Evolutionary conservation across 2,329 filamentous ascomycete species (phyloP), one percentile per base, ranked within the genome.

Genomic region (Claviceps paspali): DNA sequence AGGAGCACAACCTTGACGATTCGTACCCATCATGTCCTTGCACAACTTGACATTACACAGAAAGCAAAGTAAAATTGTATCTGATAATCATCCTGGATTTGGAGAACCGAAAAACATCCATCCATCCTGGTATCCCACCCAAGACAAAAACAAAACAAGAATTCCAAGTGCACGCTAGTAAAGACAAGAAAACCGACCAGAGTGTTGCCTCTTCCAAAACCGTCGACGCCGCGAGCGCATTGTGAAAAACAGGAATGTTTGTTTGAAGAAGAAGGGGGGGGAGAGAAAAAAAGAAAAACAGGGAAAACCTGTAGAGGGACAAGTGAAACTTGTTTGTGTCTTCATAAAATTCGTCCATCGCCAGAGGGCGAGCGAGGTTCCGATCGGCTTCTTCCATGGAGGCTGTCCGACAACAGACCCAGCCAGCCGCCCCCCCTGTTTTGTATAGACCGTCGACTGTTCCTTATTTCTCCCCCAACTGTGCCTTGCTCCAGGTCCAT

Each of bases 401-500:
- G 39, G 33, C 47, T 54, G 38, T 46, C 50, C 9, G 60, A 58
- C n/a, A 66, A 47, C 24, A 59, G 41, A 32, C 49, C 50, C 10
- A 65, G 44, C 61, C 62, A 63, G 24, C 54, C 52, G 9, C 60
- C 55, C 2, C 50, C 46, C 29, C 52, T 52, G 7, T n/a, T n/a
- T n/a, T 40, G 47, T 34, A 45, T 9, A 17, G 19, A 38, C 30
- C 41, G 38, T 8, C 43, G 41, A 3, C 47, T 36, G 6, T 48
- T 44, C 21, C 47, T 42, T 2, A 45, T 22, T 11, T 47, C 49
- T 11, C 47, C 37, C 0, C 48, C 40, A 11, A 43, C 41, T 3
- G 60, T 45, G 2, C 65, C 65, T 26, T 63, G 63, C 42, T 70
- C 67, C 2, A 65, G 46, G 36, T 70, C 65, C 1, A 52, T 45